Evolutionary conservation across 2,329 filamentous ascomycete species (phyloP), one percentile per base, ranked within the genome.

Genomic region (Fusarium agapanthi): DNA sequence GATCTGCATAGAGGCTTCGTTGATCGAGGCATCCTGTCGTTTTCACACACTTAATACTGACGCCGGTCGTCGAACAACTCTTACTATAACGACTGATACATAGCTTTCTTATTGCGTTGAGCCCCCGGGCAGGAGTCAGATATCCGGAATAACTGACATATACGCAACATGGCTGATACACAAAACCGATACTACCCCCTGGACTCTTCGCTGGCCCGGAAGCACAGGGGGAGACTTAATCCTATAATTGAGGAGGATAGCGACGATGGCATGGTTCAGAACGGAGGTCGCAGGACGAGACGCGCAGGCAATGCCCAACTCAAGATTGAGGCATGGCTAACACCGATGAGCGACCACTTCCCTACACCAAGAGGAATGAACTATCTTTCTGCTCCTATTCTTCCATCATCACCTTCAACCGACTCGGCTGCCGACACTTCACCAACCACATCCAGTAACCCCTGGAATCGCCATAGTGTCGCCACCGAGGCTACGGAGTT

Each of bases 401-500:
- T 90, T 62, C 87, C 90, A 40, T 90, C 89, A 57, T 90, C 89
- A 58, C 88, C 89, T 26, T 89, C 88, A 28, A 86, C 86, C 54
- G 82, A 83, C 41, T 87, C 88, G 12, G 84, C 84, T 65, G 88
- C 88, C 69, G 86, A 82, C 75, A 85, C 82, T 57, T 89, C 88
- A 64, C 89, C 86, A 60, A 86, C 86, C 76, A 86, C 84, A 15
- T 88, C 86, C 44, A 89, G 88, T 28, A 86, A 88, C 71, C 86
- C 86, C 32, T 91, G 92, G 92, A 91, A 88, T 71, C 86, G 89
- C 75, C 85, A 86, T 76, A 92, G 88, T 84, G 83, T 86, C 75
- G 84, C 88, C 80, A 91, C 91, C 73, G 89, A 90, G 75, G 87
- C 87, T 71, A 93, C 89, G 74, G 91, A 94, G 72, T 95, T 95